A percentile compares a stretch with the other conserved stretches of the same genome.
These are phyloP conservation scores for Pisolithus orientalis DNA, from an alignment of 768 basidiomycete species.

Conservation along the genomic window DNA sequence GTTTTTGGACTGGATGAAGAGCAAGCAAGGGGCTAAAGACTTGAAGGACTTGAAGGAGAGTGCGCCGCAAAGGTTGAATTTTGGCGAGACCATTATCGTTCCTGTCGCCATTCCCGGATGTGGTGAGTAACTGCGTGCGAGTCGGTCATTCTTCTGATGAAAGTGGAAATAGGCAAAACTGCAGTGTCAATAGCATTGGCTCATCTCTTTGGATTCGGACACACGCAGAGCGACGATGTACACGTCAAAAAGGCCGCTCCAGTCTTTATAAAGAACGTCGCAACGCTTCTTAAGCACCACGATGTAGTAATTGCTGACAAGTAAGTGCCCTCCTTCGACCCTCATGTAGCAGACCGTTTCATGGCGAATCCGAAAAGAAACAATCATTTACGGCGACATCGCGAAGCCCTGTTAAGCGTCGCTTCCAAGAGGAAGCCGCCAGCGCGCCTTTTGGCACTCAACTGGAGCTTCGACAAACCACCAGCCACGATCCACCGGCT, in stretches of 20 bases:
- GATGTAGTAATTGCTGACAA: conserved; percentile 91
- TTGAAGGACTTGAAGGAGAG: conserved; percentile 19
- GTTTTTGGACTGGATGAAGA: conserved; percentile 66
- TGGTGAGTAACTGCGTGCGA: conserved; percentile 45
- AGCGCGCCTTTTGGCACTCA: conserved; percentile 72
- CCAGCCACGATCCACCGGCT: conserved; percentile 63
- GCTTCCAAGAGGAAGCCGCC: conserved; percentile 39
- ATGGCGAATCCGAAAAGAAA: conserved; percentile 49
- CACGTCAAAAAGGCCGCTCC: conserved; percentile 66
- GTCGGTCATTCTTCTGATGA: not conserved
- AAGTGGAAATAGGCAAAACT: conserved; percentile 68
- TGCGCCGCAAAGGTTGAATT: conserved; percentile 18
- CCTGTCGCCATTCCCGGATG: conserved; percentile 91
- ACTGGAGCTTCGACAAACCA: conserved; percentile 62
- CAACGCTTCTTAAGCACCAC: conserved; percentile 48
- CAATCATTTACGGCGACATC: conserved; percentile 82
- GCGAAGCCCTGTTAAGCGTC: conserved; percentile 58
- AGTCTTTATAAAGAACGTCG: conserved; percentile 68
- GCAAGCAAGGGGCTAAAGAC: conserved; percentile 37
- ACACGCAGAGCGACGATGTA: conserved; percentile 93
- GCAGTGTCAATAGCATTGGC: conserved; percentile 71
- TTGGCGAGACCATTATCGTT: conserved; percentile 76
- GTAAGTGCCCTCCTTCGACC: conserved; percentile 35
- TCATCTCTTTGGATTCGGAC: conserved; percentile 79
- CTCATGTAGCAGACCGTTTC: not conserved